Base-by-base conservation (phyloP, 108 stramenopile species). In the Bacterosira constricta region DNA sequence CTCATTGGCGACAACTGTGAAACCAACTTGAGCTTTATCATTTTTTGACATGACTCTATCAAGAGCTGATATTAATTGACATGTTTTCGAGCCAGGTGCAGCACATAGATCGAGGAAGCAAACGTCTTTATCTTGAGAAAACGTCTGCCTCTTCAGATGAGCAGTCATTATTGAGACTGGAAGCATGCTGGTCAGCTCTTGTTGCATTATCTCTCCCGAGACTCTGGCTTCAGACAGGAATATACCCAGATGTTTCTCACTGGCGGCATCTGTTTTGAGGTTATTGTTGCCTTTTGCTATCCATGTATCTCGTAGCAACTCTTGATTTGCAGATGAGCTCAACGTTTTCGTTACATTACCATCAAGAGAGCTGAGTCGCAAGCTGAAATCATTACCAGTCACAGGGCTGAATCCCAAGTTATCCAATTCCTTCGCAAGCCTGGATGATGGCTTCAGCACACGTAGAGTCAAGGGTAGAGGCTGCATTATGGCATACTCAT, bases 41-140 rank as follows among this genome's bases (percentile, higher is more conserved):
- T 69, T 29, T 29, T 29, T 46, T 20, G 51, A 26, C 0, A 50
- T 42, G 13, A 70, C 65, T 37, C 26, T 56, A 25, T 70, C 44
- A 21, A 70, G 44, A 20, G 56, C 44, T 15, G 34, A 46, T 8
- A 67, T 11, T 17, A 59, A 38, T 57, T 83, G 83, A 21, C 60
- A 51, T 12, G 83, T 75, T 44, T 83, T 83, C 35, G 64, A 69
- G n/a, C 83, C 83, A 5, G 83, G 83, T 38, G 83, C 78, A 1
- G 77, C 77, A 18, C 83, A 83, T 31, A 83, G 30, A 47, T 83
- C 83, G 29, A 80, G 63, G 9, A 83, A 58, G 23, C 57, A 34
- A 4, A 67, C 11, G 38, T 47, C 5, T 32, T 32, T 30, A n/a
- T 29, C 35, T 8, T 32, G 27, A 13, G n/a, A 32, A 7, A 32